Conservation (phyloP, 768 basidiomycete species). For the Mycena pura region DNA sequence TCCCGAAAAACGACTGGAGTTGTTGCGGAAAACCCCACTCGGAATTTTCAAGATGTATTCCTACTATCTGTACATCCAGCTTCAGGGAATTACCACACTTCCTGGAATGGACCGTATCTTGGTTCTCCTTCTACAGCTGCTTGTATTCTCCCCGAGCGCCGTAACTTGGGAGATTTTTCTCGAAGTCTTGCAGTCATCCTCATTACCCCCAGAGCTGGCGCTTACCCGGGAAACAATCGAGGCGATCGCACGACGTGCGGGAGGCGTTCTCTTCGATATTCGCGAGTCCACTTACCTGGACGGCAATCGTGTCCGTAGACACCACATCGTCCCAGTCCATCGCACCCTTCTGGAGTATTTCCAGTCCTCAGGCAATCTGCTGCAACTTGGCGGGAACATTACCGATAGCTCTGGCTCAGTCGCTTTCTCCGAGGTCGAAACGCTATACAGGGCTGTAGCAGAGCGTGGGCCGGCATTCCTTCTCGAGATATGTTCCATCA, state of each 20-base stretch:
- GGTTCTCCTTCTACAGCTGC: background rate
- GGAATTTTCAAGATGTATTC: conserved; percentile 13
- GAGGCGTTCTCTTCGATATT: conserved; percentile 7
- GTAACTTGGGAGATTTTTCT: conserved; percentile 10
- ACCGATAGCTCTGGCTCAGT: background rate
- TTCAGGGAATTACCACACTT: conserved; percentile 4
- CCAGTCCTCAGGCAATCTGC: conserved; percentile 1
- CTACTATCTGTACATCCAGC: conserved; percentile 8
- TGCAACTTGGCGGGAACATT: background rate
- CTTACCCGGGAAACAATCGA: conserved; percentile 2
- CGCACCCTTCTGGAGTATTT: conserved; percentile 2
- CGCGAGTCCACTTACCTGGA: background rate
- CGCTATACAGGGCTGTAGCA: background rate
- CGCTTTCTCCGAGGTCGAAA: background rate
- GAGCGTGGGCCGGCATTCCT: background rate
- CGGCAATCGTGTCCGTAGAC: background rate
- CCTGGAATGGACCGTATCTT: conserved; percentile 1
- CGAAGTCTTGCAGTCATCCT: background rate
- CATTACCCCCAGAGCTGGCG: background rate
- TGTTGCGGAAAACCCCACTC: conserved; percentile 3
- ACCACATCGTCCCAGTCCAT: conserved; percentile 6
- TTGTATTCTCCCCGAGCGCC: conserved; percentile 9
- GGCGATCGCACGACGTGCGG: conserved; percentile 1
- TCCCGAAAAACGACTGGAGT: background rate
- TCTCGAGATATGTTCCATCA: conserved; percentile 3